Conservation (phyloP, 352 stramenopile species). For the Phytophthora tentaculata region DNA sequence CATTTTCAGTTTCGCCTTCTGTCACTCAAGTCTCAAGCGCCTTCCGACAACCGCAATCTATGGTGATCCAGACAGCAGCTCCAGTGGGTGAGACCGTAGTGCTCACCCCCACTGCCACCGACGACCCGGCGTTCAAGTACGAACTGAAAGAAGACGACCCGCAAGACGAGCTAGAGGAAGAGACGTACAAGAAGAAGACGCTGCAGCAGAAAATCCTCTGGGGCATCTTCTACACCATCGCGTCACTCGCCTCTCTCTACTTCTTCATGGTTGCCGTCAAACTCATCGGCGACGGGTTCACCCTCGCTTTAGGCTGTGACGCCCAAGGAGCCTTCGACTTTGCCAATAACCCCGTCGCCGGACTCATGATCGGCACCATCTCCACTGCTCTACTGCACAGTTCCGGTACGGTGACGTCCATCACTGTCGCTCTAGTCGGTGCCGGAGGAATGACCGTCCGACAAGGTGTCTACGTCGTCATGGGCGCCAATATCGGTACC, state of each 20-base stretch:
- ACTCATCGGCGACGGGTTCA: constrained; percentile 75
- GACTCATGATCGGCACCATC: constrained; percentile 75
- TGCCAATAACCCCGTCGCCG: constrained; percentile 68
- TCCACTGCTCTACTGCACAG: constrained; percentile 71
- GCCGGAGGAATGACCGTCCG: constrained; percentile 68
- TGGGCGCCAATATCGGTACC: constrained; percentile 90
- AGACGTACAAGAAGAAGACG: constrained; percentile 31
- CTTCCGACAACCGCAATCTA: background rate
- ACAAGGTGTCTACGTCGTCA: constrained; percentile 87
- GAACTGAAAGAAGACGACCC: constrained; percentile 24
- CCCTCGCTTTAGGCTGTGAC: constrained; percentile 60
- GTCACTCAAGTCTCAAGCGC: constrained; percentile 14
- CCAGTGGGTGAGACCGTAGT: constrained; percentile 14
- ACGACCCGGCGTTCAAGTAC: constrained; percentile 22
- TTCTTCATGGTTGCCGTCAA: constrained; percentile 83
- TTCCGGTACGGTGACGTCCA: constrained; percentile 73
- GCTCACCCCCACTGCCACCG: constrained; percentile 15
- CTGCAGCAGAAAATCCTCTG: constrained; percentile 40
- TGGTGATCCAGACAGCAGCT: constrained; percentile 15
- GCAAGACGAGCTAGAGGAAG: constrained; percentile 19
- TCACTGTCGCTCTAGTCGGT: constrained; percentile 68
- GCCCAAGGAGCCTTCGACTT: constrained; percentile 66
- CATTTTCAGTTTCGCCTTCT: constrained; percentile 28
- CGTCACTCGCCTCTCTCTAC: constrained; percentile 62
- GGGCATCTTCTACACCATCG: constrained; percentile 34